phyloP scores from a whole-genome alignment of 2,329 filamentous ascomycete species.

The Sporothrix schenckii region DNA sequence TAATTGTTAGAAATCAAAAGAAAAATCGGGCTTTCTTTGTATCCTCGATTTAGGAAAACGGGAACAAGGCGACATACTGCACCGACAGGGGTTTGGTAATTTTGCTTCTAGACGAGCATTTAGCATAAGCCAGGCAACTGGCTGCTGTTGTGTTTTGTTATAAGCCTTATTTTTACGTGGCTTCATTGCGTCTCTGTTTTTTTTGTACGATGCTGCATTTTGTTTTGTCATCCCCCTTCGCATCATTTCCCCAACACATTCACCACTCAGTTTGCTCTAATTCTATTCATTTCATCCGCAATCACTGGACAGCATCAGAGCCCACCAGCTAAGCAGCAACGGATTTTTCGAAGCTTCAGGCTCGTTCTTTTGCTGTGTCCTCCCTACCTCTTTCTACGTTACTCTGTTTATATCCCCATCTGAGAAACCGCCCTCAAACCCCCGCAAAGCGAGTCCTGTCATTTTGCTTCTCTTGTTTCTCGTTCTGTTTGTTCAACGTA shows the following conservation, averaged over 20 bases:
- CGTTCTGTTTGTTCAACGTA: background rate
- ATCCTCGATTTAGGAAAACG: background rate
- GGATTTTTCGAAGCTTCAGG: background rate
- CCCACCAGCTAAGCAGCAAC: background rate
- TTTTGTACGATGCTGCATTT: background rate
- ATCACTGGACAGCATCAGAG: background rate
- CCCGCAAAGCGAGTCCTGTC: constrained; percentile 9
- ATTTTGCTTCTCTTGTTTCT: constrained; percentile 6
- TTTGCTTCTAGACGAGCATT: constrained; percentile 57
- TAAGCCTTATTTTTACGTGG: constrained; percentile 3
- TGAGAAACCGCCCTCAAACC: background rate
- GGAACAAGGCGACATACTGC: background rate
- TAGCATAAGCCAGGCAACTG: constrained; percentile 45
- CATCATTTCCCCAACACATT: background rate
- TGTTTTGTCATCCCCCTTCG: background rate
- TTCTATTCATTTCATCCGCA: background rate
- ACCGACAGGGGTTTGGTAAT: constrained; percentile 46
- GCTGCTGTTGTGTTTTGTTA: constrained; percentile 34
- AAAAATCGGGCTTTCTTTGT: background rate
- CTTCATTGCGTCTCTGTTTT: constrained; percentile 1
- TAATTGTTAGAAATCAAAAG: constrained; percentile 10
- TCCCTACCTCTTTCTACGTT: background rate
- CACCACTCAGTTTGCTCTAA: background rate
- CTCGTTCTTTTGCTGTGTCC: background rate
- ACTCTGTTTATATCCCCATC: background rate